Evolutionary conservation across 352 stramenopile species (phyloP).

Genomic region (Poterioochromonas sp.): DNA sequence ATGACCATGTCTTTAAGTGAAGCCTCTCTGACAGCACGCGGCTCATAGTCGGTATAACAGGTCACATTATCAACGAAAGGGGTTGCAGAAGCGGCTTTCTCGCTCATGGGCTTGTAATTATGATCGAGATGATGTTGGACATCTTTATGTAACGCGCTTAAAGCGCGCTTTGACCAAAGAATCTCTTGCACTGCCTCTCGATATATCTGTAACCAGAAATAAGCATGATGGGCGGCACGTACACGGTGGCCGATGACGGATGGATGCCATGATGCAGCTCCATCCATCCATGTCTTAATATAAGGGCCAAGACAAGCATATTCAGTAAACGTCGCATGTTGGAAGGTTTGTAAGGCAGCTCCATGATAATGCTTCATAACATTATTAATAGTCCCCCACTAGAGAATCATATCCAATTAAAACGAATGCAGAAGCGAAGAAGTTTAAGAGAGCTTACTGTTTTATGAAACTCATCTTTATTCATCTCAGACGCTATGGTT

Average conservation of each 20-base stretch:
- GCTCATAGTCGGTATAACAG: slow-evolving; percentile 29
- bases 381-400: neutral
- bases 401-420: neutral
- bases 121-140: neutral
- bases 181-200: neutral
- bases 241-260: slow-evolving; percentile 6
- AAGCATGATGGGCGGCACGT: slow-evolving; percentile 27
- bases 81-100: neutral
- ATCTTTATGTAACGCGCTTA: neutral
- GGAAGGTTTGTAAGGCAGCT: slow-evolving; percentile 52
- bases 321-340: slow-evolving; percentile 46
- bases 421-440: neutral
- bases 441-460: neutral
- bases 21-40: neutral
- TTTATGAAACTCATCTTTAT: neutral
- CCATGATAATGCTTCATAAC: neutral
- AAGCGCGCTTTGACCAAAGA: neutral
- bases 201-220: slow-evolving; percentile 29
- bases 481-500: neutral
- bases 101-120: neutral
- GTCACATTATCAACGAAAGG: neutral
- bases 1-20: slow-evolving; percentile 10
- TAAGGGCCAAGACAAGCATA: slow-evolving; percentile 30
- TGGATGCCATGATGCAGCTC: slow-evolving; percentile 32
- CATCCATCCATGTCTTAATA: neutral